These are phyloP conservation scores for Oidium heveae DNA, from an alignment of 2,329 filamentous ascomycete genomes.

Conservation along the genomic window DNA sequence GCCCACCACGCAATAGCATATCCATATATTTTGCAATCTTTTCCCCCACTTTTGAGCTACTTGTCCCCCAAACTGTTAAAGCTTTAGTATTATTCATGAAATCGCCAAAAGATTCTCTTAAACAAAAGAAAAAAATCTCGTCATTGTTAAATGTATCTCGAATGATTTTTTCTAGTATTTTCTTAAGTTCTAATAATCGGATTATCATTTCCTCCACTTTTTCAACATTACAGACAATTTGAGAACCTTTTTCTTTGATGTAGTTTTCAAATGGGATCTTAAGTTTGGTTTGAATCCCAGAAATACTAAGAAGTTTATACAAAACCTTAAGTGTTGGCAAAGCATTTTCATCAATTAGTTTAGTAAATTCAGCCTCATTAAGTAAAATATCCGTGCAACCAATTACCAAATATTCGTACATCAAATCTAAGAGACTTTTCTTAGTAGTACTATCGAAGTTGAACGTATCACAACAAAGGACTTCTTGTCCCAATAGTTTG, in stretches of 20 bases:
- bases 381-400: conserved; percentile 41
- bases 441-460: conserved; percentile 67
- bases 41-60: conserved; percentile 85
- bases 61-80: conserved; percentile 45
- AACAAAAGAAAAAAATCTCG: conserved; percentile 47
- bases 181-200: conserved; percentile 57
- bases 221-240: conserved; percentile 57
- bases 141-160: conserved; percentile 53
- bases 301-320: conserved; percentile 52
- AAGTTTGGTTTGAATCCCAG: conserved; percentile 43
- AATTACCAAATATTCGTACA: conserved; percentile 48
- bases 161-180: conserved; percentile 51
- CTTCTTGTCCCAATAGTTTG: conserved; percentile 44
- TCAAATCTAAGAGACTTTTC: conserved; percentile 43
- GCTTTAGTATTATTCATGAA: conserved; percentile 82
- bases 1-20: conserved; percentile 59
- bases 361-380: conserved; percentile 38
- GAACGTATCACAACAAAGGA: conserved; percentile 52
- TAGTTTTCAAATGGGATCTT: conserved; percentile 53
- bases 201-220: conserved; percentile 69
- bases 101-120: conserved; percentile 63
- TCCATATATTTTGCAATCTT: conserved; percentile 98
- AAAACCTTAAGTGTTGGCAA: conserved; percentile 46
- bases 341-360: conserved; percentile 46
- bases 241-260: conserved; percentile 47